phyloP scores from a whole-genome alignment of 2,329 filamentous ascomycete species.

The Aspergillus pseudoterreus region DNA sequence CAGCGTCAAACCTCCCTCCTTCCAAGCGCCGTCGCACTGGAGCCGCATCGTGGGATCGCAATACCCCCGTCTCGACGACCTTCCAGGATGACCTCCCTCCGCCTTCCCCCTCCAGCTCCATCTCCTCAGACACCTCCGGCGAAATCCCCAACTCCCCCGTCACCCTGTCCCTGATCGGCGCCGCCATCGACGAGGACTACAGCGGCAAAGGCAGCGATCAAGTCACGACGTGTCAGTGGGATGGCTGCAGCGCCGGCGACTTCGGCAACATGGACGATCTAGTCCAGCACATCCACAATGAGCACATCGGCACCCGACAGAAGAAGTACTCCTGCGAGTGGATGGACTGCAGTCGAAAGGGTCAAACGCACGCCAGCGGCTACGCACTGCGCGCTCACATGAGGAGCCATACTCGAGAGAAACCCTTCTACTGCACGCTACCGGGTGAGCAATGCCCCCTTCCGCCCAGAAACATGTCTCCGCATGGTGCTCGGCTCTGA shows the following conservation, averaged over 20 bases:
- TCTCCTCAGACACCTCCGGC: constrained; percentile 87
- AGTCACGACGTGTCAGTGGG: constrained; percentile 74
- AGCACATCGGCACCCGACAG: constrained; percentile 87
- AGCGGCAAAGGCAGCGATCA: constrained; percentile 70
- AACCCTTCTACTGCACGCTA: constrained; percentile 94
- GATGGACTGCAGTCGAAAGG: constrained; percentile 83
- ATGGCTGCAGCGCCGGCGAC: constrained; percentile 68
- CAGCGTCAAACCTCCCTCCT: constrained; percentile 40
- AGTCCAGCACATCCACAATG: constrained; percentile 82
- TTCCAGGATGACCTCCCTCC: constrained; percentile 39
- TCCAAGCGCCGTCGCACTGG: constrained; percentile 49
- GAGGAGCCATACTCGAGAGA: constrained; percentile 95
- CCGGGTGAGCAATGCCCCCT: constrained; percentile 61
- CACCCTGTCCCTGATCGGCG: constrained; percentile 42
- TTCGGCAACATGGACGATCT: constrained; percentile 75
- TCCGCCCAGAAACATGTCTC: neutral
- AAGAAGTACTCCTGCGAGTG: constrained; percentile 99
- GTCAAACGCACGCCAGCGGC: constrained; percentile 86
- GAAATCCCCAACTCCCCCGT: constrained; percentile 71
- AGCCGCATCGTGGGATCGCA: constrained; percentile 43
- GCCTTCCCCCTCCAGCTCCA: constrained; percentile 59
- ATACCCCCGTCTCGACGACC: constrained; percentile 48
- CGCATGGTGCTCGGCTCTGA: neutral
- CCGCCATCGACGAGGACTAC: constrained; percentile 55
- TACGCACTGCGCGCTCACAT: constrained; percentile 97